Conservation (phyloP, 768 basidiomycete species). For the Porphyrellus cyaneotinctus region DNA sequence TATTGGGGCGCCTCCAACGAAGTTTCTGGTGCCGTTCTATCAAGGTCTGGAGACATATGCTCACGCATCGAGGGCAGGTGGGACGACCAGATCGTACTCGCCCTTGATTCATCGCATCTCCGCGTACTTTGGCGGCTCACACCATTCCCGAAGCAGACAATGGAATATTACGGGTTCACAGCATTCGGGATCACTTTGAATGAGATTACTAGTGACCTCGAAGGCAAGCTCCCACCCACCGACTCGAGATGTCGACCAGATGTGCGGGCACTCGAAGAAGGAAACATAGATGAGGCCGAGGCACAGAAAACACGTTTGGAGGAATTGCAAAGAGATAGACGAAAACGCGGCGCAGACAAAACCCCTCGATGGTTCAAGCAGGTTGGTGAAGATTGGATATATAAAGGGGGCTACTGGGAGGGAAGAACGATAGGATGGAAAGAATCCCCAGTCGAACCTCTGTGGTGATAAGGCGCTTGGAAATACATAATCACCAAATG, state of each 20-base stretch:
- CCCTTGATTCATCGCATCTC: conserved; percentile 62
- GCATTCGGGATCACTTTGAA: conserved; percentile 76
- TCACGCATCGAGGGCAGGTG: conserved; percentile 83
- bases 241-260: conserved; percentile 82
- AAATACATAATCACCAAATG: neutral
- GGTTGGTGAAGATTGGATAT: conserved; percentile 68
- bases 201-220: conserved; percentile 67
- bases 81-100: conserved; percentile 78
- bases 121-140: conserved; percentile 74
- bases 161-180: conserved; percentile 81
- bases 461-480: conserved; percentile 48
- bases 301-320: conserved; percentile 68
- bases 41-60: conserved; percentile 47
- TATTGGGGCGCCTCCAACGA: conserved; percentile 80
- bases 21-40: conserved; percentile 58
- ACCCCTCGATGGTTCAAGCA: conserved; percentile 74
- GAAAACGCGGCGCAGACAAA: conserved; percentile 54
- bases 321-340: conserved; percentile 70
- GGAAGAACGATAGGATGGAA: conserved; percentile 63
- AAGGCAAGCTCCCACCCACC: conserved; percentile 64
- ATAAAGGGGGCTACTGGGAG: conserved; percentile 83
- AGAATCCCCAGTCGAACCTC: conserved; percentile 39
- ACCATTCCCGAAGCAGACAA: conserved; percentile 67
- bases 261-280: conserved; percentile 79
- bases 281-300: conserved; percentile 67